These are phyloP conservation scores for Oryza nivara DNA, from an alignment of 176 grass and related monocot genomes.

Conservation along the genomic window DNA sequence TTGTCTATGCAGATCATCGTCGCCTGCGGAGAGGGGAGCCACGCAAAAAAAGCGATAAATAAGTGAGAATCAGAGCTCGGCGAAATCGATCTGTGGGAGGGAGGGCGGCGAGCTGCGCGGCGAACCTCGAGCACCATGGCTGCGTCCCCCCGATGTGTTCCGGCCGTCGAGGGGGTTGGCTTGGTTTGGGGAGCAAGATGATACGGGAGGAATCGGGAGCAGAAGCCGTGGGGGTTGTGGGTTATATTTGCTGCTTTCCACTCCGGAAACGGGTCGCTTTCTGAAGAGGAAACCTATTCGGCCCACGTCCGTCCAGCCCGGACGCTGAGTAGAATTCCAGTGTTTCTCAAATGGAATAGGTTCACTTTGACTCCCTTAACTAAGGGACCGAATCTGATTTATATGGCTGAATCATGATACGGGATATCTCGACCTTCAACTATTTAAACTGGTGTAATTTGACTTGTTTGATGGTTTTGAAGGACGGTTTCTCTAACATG, in stretches of 20 bases:
- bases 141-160: slow-evolving; percentile 34
- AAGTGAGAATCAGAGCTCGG: neutral
- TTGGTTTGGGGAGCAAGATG: slow-evolving; percentile 44
- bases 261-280: slow-evolving; percentile 25
- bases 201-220: neutral
- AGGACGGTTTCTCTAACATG: too few species aligned
- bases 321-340: neutral
- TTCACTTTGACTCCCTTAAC: too few species aligned
- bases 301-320: neutral
- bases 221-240: neutral
- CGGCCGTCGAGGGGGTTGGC: slow-evolving; percentile 15
- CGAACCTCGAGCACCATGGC: slow-evolving; percentile 95
- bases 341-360: too few species aligned
- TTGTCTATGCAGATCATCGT: slow-evolving; percentile 99
- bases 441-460: too few species aligned
- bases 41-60: slow-evolving; percentile 5
- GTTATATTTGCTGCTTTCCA: neutral
- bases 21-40: slow-evolving; percentile 52
- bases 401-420: too few species aligned
- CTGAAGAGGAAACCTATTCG: neutral
- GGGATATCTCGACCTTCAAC: too few species aligned
- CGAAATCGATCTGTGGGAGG: slow-evolving; percentile 1
- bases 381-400: too few species aligned
- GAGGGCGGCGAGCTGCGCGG: neutral
- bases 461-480: too few species aligned